Evolutionary conservation across 257 asterid species (phyloP).

Genomic region (Ballota nigra): DNA sequence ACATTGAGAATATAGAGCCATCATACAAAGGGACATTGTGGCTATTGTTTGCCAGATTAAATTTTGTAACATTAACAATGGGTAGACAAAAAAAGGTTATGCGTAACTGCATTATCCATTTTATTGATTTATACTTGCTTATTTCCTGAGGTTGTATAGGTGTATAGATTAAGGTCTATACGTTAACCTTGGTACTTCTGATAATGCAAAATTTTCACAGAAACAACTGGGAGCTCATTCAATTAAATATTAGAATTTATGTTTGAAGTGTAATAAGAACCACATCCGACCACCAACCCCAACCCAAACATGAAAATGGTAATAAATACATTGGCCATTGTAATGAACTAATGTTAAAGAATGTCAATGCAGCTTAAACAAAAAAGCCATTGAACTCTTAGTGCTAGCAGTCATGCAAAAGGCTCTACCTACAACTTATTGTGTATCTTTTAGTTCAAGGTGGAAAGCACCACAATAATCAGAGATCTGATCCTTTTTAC

Average conservation of each 20-base stretch:
- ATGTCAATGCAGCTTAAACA: background rate
- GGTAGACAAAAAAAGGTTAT: no score
- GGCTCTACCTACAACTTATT: background rate
- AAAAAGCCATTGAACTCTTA: background rate
- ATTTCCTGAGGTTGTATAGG: background rate
- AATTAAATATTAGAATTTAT: background rate
- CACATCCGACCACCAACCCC: background rate
- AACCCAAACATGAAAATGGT: no score
- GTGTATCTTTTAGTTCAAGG: background rate
- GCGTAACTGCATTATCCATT: background rate
- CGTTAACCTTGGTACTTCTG: background rate
- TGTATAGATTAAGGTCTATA: background rate
- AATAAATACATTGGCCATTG: background rate
- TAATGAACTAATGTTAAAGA: background rate
- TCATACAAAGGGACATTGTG: background rate
- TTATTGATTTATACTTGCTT: background rate
- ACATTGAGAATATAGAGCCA: constrained; percentile 7
- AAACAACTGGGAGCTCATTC: background rate
- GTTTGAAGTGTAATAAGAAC: background rate
- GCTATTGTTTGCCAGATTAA: background rate
- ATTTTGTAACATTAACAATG: no score
- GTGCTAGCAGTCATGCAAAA: background rate
- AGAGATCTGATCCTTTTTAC: background rate
- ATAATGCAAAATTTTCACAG: background rate
- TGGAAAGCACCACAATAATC: background rate